Percentiles rank a stretch among this genome's conserved stretches.
Evolutionary conservation across 2,329 filamentous ascomycete genomes (phyloP).

Genomic region (Leptoxyphium fumago): DNA sequence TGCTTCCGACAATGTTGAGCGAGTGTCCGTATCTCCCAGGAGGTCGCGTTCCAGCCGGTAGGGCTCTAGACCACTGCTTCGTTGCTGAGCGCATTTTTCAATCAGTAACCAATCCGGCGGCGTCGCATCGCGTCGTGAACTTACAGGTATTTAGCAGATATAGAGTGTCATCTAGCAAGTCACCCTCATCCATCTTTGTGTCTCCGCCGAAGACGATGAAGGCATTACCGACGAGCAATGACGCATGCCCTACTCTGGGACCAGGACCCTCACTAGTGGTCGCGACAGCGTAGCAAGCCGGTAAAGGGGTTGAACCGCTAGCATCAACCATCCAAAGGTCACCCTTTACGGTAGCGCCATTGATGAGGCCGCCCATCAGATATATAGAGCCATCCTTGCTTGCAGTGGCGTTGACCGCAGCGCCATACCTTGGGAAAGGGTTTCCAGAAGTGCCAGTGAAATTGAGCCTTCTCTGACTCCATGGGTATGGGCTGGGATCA

Average conservation of each 20-base stretch:
- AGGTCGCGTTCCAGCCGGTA: constrained; percentile 73
- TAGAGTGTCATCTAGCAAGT: constrained; percentile 83
- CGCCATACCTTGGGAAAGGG: constrained; percentile 92
- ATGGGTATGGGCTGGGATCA: constrained; percentile 80
- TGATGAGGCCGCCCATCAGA: constrained; percentile 91
- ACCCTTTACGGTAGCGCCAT: constrained; percentile 88
- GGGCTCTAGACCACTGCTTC: constrained; percentile 89
- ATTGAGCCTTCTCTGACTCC: constrained; percentile 79
- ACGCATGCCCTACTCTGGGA: constrained; percentile 85
- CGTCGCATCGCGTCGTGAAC: constrained; percentile 22
- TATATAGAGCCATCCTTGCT: constrained; percentile 97
- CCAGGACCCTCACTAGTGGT: constrained; percentile 90
- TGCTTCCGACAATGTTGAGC: constrained; percentile 88
- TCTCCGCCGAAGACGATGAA: constrained; percentile 99
- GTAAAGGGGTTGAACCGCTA: constrained; percentile 27
- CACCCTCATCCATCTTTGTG: constrained; percentile 88
- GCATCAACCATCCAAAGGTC: constrained; percentile 97
- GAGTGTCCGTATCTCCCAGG: constrained; percentile 92
- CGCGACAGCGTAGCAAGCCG: constrained; percentile 73
- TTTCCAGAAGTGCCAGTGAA: constrained; percentile 71
- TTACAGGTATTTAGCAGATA: constrained; percentile 95
- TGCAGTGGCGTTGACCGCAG: constrained; percentile 79
- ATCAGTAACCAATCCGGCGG: neutral
- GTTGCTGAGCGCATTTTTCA: constrained; percentile 49
- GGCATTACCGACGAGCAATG: constrained; percentile 88